Evolutionary conservation across 345 rosid species (phyloP).

Genomic region (Sapria himalayana): DNA sequence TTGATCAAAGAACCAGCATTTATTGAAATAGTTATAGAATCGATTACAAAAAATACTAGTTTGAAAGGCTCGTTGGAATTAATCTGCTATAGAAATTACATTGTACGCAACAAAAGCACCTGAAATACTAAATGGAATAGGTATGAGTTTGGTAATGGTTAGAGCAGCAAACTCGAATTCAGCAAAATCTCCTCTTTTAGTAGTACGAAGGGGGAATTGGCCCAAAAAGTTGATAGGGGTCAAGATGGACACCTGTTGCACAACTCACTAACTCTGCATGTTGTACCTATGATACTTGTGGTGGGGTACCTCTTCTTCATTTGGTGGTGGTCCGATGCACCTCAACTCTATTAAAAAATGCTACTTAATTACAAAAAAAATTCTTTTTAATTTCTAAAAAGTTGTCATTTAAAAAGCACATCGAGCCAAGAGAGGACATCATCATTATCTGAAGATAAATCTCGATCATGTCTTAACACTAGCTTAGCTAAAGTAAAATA

Average conservation of each 20-base stretch:
- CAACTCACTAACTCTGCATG: not conserved
- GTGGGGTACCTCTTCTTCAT: not conserved
- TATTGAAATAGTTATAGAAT: conserved; percentile 4
- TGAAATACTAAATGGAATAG: not conserved
- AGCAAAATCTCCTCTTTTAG: not conserved
- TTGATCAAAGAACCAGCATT: conserved; percentile 4
- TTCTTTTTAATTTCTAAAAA: too few species aligned
- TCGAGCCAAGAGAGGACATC: too few species aligned
- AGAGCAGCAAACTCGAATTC: conserved; percentile 3
- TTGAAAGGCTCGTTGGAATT: not conserved
- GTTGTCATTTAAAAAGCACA: too few species aligned
- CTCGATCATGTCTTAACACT: too few species aligned
- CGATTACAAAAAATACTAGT: conserved; percentile 2
- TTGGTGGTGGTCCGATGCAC: not conserved
- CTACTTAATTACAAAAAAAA: too few species aligned
- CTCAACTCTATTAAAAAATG: not conserved
- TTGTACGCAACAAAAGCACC: conserved; percentile 2
- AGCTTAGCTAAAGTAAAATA: too few species aligned
- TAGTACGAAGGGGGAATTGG: not conserved
- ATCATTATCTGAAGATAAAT: too few species aligned
- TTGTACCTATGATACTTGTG: too few species aligned
- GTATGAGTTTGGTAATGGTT: conserved; percentile 1
- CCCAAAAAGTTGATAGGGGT: not conserved
- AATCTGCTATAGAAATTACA: not conserved
- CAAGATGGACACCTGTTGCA: not conserved